A percentile compares a stretch with the other conserved stretches of the same genome.
Evolutionary conservation across 1,284 basidiomycete species (phyloP).

Genomic region (Tilletia horrida): DNA sequence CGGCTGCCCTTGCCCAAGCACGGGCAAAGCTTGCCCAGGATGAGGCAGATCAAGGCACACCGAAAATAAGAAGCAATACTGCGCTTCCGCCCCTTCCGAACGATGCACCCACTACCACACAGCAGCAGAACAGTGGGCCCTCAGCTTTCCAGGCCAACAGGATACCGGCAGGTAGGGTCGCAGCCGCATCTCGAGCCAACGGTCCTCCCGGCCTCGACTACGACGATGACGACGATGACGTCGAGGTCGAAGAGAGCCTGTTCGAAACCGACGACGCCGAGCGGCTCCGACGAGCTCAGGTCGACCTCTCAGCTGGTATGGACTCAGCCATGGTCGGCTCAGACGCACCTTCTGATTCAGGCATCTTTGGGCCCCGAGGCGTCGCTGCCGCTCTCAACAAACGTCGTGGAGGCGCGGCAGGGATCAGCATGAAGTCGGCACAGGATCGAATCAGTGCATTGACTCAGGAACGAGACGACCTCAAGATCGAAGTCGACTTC

Average conservation of each 20-base stretch:
- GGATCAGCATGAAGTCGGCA: conserved; percentile 44
- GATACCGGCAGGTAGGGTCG: conserved; percentile 26
- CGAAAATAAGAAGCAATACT: neutral
- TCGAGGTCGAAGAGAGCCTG: conserved; percentile 39
- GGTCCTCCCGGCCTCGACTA: conserved; percentile 12
- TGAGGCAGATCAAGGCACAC: conserved; percentile 6
- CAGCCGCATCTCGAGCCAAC: conserved; percentile 24
- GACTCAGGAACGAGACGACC: conserved; percentile 49
- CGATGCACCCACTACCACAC: neutral
- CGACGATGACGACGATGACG: conserved; percentile 32
- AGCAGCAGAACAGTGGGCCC: neutral
- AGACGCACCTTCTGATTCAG: conserved; percentile 23
- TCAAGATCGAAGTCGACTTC: conserved; percentile 52
- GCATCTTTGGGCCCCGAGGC: conserved; percentile 19
- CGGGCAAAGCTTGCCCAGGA: neutral
- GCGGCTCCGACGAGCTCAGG: conserved; percentile 35
- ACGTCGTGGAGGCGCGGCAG: conserved; percentile 18
- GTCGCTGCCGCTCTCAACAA: conserved; percentile 21
- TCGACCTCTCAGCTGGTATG: conserved; percentile 35
- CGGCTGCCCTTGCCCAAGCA: neutral
- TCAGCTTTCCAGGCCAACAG: conserved; percentile 9
- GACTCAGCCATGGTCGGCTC: conserved; percentile 28
- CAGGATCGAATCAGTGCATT: conserved; percentile 50
- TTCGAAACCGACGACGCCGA: conserved; percentile 31
- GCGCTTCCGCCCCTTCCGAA: neutral